Base-by-base conservation (phyloP, 805 yeast genomes). In the Monosporozyma aquatica region DNA sequence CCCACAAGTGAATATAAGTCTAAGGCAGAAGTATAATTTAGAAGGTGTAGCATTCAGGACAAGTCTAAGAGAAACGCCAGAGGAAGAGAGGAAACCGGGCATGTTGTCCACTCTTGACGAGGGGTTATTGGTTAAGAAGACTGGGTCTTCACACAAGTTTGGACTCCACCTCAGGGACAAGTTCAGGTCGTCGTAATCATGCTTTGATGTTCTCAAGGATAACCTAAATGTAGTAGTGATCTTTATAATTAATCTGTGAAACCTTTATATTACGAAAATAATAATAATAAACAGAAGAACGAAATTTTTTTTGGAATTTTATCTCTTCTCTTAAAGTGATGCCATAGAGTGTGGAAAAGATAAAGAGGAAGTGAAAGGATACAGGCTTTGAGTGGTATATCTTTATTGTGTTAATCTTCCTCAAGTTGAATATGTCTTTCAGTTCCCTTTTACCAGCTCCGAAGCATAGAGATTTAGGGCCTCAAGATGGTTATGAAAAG, bases 21-120 rank as follows among this genome's bases (percentile, higher is more conserved):
- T 43, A 8, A 47, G 51, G 34, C 47, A 46, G 32, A 52, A 47
- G 33, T 40, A 52, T 26, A 52, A 55, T 9, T 60, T 56, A 42
- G 67, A 62, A 47, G 67, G 67, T 26, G 48, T 56, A 33, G 64
- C 62, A 6, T 62, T 62, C 38, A 49, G 58, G 26, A 55, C 57
- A 23, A 58, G 60, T 28, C 42, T 58, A 14, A 46, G 62, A 24
- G 58, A 54, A n/a, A 41, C 35, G 4, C 35, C 35, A 17, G 20
- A 35, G 26, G 38, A 34, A 9, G 39, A 20, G 17, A 20, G 28
- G n/a, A 21, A 20, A 17, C 14, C 32, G 5, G 26, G 41, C 4
- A 38, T 38, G 34, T 23, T 38, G 15, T 18, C 34, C 24, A 46
- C 38, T 17, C 5, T 43, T 6, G 50, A 44, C 11, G 46, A 39